Percentiles rank a stretch among this genome's conserved stretches.
Evolutionary conservation across 805 yeast species (phyloP).

Genomic region (Hanseniaspora occidentalis): DNA sequence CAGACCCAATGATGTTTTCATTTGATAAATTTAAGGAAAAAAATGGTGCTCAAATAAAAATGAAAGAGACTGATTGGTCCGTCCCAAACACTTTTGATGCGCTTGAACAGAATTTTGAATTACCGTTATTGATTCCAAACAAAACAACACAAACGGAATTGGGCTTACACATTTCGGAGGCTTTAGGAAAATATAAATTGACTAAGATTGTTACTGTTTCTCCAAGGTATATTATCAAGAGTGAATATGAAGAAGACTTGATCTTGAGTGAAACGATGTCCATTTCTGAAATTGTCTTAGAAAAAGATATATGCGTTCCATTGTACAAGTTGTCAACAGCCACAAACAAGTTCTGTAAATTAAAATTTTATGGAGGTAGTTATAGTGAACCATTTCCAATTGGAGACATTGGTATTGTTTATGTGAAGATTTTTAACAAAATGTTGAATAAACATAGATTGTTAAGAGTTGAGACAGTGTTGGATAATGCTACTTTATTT

Average conservation of each 20-base stretch:
- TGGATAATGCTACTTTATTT: slow-evolving; percentile 77
- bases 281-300: slow-evolving; percentile 34
- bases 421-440: slow-evolving; percentile 53
- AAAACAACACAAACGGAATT: slow-evolving; percentile 53
- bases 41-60: slow-evolving; percentile 52
- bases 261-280: slow-evolving; percentile 60
- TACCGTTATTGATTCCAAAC: slow-evolving; percentile 35
- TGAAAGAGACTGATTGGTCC: slow-evolving; percentile 64
- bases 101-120: slow-evolving; percentile 66
- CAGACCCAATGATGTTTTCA: slow-evolving; percentile 73
- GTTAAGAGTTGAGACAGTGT: slow-evolving; percentile 55
- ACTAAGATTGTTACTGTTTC: slow-evolving; percentile 68
- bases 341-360: slow-evolving; percentile 44
- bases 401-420: slow-evolving; percentile 73
- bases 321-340: slow-evolving; percentile 45
- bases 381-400: slow-evolving; percentile 88
- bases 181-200: slow-evolving; percentile 68
- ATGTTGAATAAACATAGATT: slow-evolving; percentile 51
- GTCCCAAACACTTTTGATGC: slow-evolving; percentile 75
- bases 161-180: slow-evolving; percentile 69
- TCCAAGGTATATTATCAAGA: slow-evolving; percentile 72
- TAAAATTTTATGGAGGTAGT: slow-evolving; percentile 46
- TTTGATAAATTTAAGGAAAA: slow-evolving; percentile 46
- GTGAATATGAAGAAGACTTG: slow-evolving; percentile 42
- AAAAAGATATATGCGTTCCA: slow-evolving; percentile 38